Evolutionary conservation across 805 yeast genomes (phyloP).

Genomic region (Saturnispora kantuleensis): DNA sequence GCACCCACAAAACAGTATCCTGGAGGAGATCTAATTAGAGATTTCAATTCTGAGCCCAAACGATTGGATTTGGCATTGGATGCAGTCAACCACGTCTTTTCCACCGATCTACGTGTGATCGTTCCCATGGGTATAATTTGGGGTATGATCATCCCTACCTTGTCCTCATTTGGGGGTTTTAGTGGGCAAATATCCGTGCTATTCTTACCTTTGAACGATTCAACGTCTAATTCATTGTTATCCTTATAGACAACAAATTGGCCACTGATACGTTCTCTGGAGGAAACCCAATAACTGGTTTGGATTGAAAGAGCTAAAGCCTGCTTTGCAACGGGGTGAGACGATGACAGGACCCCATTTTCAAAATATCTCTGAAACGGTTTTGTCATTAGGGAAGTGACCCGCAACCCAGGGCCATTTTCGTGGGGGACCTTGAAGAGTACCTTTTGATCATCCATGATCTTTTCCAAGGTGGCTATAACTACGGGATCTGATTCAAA

Average conservation of each 20-base stretch:
- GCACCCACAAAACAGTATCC: conserved; percentile 96
- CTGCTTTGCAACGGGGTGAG: conserved; percentile 59
- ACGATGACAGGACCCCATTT: conserved; percentile 60
- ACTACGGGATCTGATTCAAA: conserved; percentile 14
- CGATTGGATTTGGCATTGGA: conserved; percentile 81
- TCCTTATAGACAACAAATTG: conserved; percentile 67
- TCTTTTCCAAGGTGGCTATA: conserved; percentile 7
- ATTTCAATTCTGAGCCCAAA: conserved; percentile 88
- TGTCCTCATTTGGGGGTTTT: conserved; percentile 10
- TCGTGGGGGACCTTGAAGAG: conserved; percentile 79
- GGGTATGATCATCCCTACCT: conserved; percentile 72
- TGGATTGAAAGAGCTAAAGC: conserved; percentile 70
- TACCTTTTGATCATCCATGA: conserved; percentile 9
- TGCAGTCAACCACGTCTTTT: conserved; percentile 95
- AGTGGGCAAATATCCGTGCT: conserved; percentile 13
- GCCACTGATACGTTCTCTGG: conserved; percentile 70
- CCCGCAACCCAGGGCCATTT: conserved; percentile 64
- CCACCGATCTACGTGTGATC: conserved; percentile 91
- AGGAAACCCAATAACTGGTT: conserved; percentile 89
- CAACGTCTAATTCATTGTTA: neutral
- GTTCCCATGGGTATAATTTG: conserved; percentile 90
- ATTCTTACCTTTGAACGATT: conserved; percentile 1
- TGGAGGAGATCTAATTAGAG: conserved; percentile 74
- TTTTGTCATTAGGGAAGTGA: conserved; percentile 72
- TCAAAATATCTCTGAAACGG: conserved; percentile 64